A percentile compares a stretch with the other conserved stretches of the same genome.
Conservation (phyloP, 768 basidiomycete species). For the Tulasnella sp. region DNA sequence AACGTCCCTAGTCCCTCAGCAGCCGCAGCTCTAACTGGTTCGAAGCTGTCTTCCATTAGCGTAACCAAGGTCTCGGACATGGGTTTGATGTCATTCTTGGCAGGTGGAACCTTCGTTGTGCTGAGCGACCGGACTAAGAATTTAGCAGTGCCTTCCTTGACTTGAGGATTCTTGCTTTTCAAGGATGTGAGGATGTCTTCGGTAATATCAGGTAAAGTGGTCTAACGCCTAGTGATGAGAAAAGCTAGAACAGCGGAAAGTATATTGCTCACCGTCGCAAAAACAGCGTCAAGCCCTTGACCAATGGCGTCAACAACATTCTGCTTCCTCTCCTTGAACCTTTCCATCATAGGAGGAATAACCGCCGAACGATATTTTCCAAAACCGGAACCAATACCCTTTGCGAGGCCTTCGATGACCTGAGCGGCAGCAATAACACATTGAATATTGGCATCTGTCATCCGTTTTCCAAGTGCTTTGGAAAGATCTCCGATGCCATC, state of each 20-base stretch:
- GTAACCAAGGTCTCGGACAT: conserved; percentile 62
- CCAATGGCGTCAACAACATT: conserved; percentile 85
- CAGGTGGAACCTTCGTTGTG: conserved; percentile 55
- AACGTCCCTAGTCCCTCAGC: conserved; percentile 76
- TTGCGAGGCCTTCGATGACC: conserved; percentile 75
- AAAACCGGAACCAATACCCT: conserved; percentile 64
- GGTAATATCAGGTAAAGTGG: conserved; percentile 63
- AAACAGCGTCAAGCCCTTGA: conserved; percentile 77
- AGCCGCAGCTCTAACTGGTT: conserved; percentile 82
- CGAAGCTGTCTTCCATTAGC: conserved; percentile 77
- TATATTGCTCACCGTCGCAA: conserved; percentile 49
- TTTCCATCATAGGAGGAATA: conserved; percentile 67
- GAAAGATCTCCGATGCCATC: conserved; percentile 65
- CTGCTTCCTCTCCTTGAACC: conserved; percentile 87
- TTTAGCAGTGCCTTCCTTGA: conserved; percentile 84
- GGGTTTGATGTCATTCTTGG: conserved; percentile 64
- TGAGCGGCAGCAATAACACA: conserved; percentile 84
- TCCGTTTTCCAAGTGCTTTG: conserved; percentile 62
- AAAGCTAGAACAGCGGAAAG: neutral
- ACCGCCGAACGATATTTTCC: conserved; percentile 58
- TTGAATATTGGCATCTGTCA: conserved; percentile 90
- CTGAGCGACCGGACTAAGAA: conserved; percentile 72
- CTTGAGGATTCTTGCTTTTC: conserved; percentile 89
- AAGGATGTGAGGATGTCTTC: conserved; percentile 69
- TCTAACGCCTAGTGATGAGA: conserved; percentile 34